Evolutionary conservation across 306 rosid genomes (phyloP).

Genomic region (Castanospermum australe): DNA sequence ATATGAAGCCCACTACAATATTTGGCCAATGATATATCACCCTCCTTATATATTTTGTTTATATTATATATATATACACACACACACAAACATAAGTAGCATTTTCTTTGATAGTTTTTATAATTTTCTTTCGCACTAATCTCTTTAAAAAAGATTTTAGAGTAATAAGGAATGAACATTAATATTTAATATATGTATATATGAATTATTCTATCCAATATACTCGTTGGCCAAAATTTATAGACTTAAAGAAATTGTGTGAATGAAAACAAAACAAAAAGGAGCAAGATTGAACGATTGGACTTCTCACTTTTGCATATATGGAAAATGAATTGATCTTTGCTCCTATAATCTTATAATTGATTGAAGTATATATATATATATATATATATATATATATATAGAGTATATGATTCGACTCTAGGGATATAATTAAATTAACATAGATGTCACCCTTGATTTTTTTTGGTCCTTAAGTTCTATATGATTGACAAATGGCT

Average conservation of each 20-base stretch:
- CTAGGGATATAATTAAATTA: too few relatives aligned
- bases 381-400: too few relatives aligned
- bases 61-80: too few relatives aligned
- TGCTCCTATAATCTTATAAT: background rate
- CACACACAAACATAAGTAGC: background rate
- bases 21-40: background rate
- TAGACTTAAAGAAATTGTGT: background rate
- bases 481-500: slow-evolving; percentile 1
- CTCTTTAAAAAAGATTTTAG: background rate
- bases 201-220: background rate
- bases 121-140: background rate
- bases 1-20: background rate
- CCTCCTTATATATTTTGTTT: background rate
- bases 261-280: background rate
- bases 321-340: background rate
- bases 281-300: background rate
- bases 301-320: background rate
- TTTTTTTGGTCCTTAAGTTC: background rate
- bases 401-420: too few relatives aligned
- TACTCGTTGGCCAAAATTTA: background rate
- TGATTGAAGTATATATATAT: too few relatives aligned
- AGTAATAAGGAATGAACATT: background rate
- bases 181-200: background rate
- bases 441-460: too few relatives aligned
- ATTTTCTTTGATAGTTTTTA: background rate